Evolutionary conservation across 495 filamentous ascomycete genomes (phyloP).

Genomic region (Aspergillus coremiiformis): DNA sequence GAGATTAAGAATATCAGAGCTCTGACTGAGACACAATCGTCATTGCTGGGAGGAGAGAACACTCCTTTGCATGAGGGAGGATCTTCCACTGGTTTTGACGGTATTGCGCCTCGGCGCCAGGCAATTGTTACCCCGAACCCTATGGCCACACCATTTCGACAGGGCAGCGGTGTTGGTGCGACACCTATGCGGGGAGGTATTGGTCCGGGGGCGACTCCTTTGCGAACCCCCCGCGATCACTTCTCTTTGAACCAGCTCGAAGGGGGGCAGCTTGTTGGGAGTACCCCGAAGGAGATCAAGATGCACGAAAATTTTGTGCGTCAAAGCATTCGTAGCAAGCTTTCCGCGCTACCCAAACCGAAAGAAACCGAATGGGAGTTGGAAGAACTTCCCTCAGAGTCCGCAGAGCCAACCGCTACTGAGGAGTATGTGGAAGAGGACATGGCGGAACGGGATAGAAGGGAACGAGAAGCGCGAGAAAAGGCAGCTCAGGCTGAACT

Average conservation of each 20-base stretch:
- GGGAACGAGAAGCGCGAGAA: constrained; percentile 59
- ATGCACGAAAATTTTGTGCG: constrained; percentile 64
- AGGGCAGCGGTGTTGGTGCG: constrained; percentile 59
- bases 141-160: constrained; percentile 81
- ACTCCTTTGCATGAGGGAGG: constrained; percentile 75
- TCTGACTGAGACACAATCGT: constrained; percentile 92
- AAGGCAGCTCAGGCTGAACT: constrained; percentile 69
- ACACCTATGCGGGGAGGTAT: constrained; percentile 56
- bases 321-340: constrained; percentile 57
- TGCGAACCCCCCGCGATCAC: constrained; percentile 85
- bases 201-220: constrained; percentile 71
- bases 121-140: constrained; percentile 87
- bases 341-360: constrained; percentile 82
- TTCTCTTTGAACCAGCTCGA: constrained; percentile 72
- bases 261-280: constrained; percentile 56
- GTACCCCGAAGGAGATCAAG: constrained; percentile 71
- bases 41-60: constrained; percentile 88
- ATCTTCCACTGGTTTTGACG: constrained; percentile 82
- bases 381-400: constrained; percentile 77
- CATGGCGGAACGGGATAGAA: constrained; percentile 70
- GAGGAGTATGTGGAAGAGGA: constrained; percentile 67
- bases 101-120: constrained; percentile 72
- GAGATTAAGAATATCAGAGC: constrained; percentile 93
- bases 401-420: constrained; percentile 49
- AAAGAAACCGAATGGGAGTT: constrained; percentile 88